A percentile compares a stretch with the other conserved stretches of the same genome.
phyloP scores from a whole-genome alignment of 257 asterid species.

The Solanum corneliomulleri region DNA sequence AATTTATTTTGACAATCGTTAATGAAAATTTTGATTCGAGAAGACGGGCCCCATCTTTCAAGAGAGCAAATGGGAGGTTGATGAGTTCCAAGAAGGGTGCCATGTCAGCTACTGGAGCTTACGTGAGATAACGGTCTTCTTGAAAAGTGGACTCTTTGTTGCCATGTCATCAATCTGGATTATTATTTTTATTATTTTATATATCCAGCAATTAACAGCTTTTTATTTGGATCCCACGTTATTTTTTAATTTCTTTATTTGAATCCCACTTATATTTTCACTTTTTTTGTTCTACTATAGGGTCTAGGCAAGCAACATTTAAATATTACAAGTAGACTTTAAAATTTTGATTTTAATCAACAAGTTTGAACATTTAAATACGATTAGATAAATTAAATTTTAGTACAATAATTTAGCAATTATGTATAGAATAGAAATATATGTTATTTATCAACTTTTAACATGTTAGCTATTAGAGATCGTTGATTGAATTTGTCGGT shows the following conservation, averaged over 20 bases:
- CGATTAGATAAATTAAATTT: neutral
- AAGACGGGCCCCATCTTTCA: neutral
- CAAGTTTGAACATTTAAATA: neutral
- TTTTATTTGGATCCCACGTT: neutral
- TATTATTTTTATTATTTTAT: neutral
- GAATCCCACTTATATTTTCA: neutral
- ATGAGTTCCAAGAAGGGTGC: slow-evolving; percentile 22
- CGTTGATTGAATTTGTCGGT: neutral
- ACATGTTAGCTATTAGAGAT: neutral
- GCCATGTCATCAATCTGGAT: slow-evolving; percentile 8
- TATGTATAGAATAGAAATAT: neutral
- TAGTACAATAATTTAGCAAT: neutral
- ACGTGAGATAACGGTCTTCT: slow-evolving; percentile 26
- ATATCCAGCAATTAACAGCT: neutral
- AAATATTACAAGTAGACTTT: neutral
- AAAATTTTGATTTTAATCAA: neutral
- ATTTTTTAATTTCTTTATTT: neutral
- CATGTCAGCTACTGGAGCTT: slow-evolving; percentile 21
- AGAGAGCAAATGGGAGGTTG: neutral
- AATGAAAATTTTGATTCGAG: neutral
- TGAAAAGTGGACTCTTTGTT: slow-evolving; percentile 1
- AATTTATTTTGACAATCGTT: neutral
- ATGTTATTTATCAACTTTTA: neutral
- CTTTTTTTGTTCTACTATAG: neutral
- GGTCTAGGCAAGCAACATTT: neutral